A percentile compares a stretch with the other conserved stretches of the same genome.
These are phyloP conservation scores for Coprinellus micaceus DNA, from an alignment of 768 basidiomycete species.

Conservation along the genomic window DNA sequence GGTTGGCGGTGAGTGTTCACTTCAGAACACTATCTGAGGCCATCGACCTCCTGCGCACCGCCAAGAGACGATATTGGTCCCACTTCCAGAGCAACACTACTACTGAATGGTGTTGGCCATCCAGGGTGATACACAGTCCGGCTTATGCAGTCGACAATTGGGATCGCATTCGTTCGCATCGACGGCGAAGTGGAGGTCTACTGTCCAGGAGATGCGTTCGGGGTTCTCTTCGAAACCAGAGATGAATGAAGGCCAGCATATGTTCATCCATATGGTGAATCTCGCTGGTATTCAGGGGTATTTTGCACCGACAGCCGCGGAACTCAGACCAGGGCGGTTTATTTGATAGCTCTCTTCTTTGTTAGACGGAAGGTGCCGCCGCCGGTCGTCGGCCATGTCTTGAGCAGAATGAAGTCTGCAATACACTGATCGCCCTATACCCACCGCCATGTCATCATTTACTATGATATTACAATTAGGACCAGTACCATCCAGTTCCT, in stretches of 20 bases:
- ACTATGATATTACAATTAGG: no score
- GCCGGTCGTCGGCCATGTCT: no score
- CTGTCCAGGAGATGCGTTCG: not conserved
- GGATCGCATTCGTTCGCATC: not conserved
- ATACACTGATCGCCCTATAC: no score
- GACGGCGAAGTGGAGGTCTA: not conserved
- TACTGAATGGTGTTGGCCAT: not conserved
- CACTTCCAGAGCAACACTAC: not conserved
- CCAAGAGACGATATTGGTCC: not conserved
- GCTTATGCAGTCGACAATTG: not conserved
- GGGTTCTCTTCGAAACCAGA: not conserved
- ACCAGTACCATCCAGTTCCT: no score
- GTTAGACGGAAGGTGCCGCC: not conserved
- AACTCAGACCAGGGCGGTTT: not conserved
- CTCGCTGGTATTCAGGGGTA: not conserved
- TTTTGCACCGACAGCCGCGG: not conserved
- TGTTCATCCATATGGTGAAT: not conserved
- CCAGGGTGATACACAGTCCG: not conserved
- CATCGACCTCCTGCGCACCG: not conserved
- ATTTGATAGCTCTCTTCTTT: not conserved
- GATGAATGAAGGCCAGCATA: not conserved
- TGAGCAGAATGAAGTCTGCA: no score
- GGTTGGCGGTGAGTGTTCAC: not conserved
- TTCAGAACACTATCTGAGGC: not conserved
- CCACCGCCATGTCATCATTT: no score